Evolutionary conservation across 2,329 filamentous ascomycete genomes (phyloP), one percentile per base, ranked within the genome.

Genomic region (Colletotrichum agaves): DNA sequence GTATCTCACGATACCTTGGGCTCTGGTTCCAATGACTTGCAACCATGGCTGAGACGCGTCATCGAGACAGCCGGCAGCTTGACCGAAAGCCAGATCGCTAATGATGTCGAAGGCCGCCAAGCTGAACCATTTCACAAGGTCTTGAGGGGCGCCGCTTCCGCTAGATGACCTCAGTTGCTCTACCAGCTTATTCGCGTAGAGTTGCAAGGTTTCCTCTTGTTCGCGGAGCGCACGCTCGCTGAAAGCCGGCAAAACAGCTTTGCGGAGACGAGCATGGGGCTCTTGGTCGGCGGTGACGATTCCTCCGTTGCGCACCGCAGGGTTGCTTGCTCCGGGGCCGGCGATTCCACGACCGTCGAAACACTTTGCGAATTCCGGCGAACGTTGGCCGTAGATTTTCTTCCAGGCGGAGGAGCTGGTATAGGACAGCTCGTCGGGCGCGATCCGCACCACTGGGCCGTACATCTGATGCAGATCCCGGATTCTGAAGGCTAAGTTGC

Each of bases 1-100:
- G 12, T 62, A 66, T 10, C 58, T 33, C 2, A 66, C 63, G 10
- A 66, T 66, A 21, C 58, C 58, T 12, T 66, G 17, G 10, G 50
- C 63, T 19, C 63, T 21, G 3, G 50, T 50, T n/a, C 58, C 63
- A 12, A 66, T 62, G 11, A 66, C 63, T 41, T 66, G 63, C 21
- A 62, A 17, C 63, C 63, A 62, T 3, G 63, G 63, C 35, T 62
- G 63, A 43, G 58, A 66, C 13, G 58, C 58, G 1, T 74, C 74
- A 15, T 77, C 73, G 2, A 83, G 72, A 70, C 77, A 79, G 8
- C 75, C 76, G 69, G 82, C 83, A 1, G 80, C 78, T 61, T 82
- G 78, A 7, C 81, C 82, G 70, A 84, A 84, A 0, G 82, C 78
- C 65, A 85, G 75, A 70, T 84, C 82, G 19, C 81, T 81, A 52